A percentile compares a stretch with the other conserved stretches of the same genome.
Evolutionary conservation across 208 protist species (phyloP).

Genomic region (Entamoeba invadens): DNA sequence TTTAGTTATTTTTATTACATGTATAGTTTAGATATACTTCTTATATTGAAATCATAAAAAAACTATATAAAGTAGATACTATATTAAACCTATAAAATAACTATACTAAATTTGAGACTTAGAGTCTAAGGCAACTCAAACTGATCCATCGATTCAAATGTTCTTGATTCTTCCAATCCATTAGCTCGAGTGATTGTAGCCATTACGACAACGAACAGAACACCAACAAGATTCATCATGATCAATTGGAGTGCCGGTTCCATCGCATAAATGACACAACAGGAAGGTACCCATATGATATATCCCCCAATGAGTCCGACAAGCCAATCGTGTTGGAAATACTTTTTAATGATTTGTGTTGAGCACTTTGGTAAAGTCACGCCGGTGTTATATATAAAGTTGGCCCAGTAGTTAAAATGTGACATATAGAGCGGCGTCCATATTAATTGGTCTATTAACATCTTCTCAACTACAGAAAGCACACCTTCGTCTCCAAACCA

Average conservation of each 20-base stretch:
- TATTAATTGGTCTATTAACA: neutral
- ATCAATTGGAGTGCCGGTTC: neutral
- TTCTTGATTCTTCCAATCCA: no score
- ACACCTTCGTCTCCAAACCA: neutral
- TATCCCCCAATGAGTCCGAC: neutral
- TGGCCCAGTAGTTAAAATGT: neutral
- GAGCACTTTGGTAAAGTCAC: neutral
- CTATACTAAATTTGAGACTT: no score
- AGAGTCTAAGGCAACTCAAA: no score
- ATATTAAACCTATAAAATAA: no score
- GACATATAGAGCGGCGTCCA: neutral
- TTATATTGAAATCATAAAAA: no score
- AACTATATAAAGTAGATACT: no score
- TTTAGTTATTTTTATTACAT: no score
- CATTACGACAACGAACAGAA: neutral
- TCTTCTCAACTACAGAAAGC: neutral
- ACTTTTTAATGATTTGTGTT: neutral
- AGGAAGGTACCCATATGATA: neutral
- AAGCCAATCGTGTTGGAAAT: neutral
- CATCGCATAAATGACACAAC: neutral
- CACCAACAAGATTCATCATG: neutral
- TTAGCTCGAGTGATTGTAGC: neutral
- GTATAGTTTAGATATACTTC: no score
- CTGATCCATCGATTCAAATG: no score
- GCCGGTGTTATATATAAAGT: neutral